phyloP scores from a whole-genome alignment of 768 basidiomycete genomes.

The Suillus ampliporus region DNA sequence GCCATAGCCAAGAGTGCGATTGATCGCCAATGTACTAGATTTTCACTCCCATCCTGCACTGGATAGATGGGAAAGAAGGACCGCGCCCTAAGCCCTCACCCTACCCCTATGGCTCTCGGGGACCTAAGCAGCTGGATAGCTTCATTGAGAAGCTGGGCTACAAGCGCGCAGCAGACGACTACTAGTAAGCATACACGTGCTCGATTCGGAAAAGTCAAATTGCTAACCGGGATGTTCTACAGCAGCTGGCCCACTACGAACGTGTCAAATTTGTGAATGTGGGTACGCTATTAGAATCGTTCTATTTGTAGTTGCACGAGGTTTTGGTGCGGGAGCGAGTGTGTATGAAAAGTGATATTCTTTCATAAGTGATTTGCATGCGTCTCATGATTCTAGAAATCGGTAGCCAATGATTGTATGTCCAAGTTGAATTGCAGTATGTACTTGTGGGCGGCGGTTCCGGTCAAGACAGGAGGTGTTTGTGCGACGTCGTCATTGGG shows the following conservation, averaged over 20 bases:
- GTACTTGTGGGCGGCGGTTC: neutral
- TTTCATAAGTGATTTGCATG: constrained; percentile 10
- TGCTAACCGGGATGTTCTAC: neutral
- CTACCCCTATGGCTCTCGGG: constrained; percentile 95
- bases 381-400: constrained; percentile 13
- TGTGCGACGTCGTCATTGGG: neutral
- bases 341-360: constrained; percentile 12
- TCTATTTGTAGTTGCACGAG: neutral
- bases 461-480: neutral
- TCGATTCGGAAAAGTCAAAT: neutral
- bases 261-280: constrained; percentile 29
- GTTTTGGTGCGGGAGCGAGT: constrained; percentile 11
- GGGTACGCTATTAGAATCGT: neutral
- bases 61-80: constrained; percentile 86
- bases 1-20: neutral
- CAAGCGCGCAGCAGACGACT: constrained; percentile 66
- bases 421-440: neutral
- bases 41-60: constrained; percentile 93
- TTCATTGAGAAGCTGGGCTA: constrained; percentile 83
- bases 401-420: constrained; percentile 3
- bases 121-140: constrained; percentile 81
- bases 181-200: constrained; percentile 66
- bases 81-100: constrained; percentile 68
- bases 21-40: constrained; percentile 55
- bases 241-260: constrained; percentile 36